Percentiles rank a stretch among this genome's conserved stretches.
These are phyloP conservation scores for Hymenoscyphus scutula DNA, from an alignment of 2,329 filamentous ascomycete genomes.

Conservation along the genomic window DNA sequence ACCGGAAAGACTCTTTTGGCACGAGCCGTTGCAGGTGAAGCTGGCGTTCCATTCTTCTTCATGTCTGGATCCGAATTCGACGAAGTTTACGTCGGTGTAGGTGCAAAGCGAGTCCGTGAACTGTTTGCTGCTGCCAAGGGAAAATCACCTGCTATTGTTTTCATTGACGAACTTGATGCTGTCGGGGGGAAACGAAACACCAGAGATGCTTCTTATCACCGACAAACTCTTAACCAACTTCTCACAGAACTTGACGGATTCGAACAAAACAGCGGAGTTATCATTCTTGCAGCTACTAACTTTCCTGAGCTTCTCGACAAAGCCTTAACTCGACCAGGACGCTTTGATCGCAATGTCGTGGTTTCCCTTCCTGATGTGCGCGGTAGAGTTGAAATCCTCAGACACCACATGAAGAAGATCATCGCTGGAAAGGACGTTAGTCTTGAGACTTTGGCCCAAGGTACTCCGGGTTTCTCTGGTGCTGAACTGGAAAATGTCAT, in stretches of 20 bases:
- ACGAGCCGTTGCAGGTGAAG: constrained; percentile 92
- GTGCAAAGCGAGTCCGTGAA: constrained; percentile 92
- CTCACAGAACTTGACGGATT: constrained; percentile 97
- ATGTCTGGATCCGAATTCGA: constrained; percentile 99
- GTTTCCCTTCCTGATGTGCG: constrained; percentile 90
- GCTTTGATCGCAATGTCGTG: constrained; percentile 89
- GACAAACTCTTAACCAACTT: constrained; percentile 96
- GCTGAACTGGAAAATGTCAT: constrained; percentile 96
- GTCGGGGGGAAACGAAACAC: constrained; percentile 94
- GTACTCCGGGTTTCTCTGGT: constrained; percentile 88
- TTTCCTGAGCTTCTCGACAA: constrained; percentile 94
- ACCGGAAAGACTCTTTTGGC: constrained; percentile 97
- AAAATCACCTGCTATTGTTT: constrained; percentile 90
- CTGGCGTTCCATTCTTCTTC: constrained; percentile 98
- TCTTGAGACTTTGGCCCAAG: constrained; percentile 76
- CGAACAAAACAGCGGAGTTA: constrained; percentile 88
- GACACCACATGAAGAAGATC: constrained; percentile 91
- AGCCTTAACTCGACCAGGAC: constrained; percentile 87
- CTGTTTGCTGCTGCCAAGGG: constrained; percentile 79
- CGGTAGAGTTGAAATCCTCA: constrained; percentile 86
- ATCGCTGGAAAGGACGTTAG: constrained; percentile 79
- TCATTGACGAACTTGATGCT: constrained; percentile 91
- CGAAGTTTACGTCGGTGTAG: constrained; percentile 96
- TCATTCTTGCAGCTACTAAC: constrained; percentile 95
- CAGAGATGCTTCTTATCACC: constrained; percentile 88